Conservation (phyloP, 768 basidiomycete genomes). For the Boletus vinaceobasis region DNA sequence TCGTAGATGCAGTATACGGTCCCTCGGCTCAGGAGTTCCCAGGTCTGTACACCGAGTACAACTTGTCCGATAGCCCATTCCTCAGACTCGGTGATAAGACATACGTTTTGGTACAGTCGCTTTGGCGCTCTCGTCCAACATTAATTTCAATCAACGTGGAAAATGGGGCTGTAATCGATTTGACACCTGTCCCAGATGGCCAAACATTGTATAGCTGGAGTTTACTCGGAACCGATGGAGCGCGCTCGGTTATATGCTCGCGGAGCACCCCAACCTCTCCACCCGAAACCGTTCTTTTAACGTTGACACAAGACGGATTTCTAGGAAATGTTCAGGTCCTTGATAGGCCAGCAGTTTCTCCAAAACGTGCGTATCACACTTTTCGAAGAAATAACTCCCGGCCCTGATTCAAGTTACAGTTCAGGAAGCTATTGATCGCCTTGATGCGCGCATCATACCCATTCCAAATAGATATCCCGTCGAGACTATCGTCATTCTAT, state of each 20-base stretch:
- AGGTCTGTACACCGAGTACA: constrained; percentile 55
- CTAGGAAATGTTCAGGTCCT: constrained; percentile 38
- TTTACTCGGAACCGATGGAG: constrained; percentile 49
- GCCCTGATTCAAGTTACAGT: constrained; percentile 32
- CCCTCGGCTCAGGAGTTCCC: constrained; percentile 47
- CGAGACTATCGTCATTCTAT: constrained; percentile 53
- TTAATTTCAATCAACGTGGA: constrained; percentile 44
- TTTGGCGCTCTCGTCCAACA: constrained; percentile 53
- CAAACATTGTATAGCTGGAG: constrained; percentile 47
- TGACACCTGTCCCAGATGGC: constrained; percentile 11
- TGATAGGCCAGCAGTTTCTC: constrained; percentile 39
- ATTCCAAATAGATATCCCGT: constrained; percentile 49
- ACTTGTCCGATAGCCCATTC: constrained; percentile 43
- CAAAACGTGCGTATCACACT: constrained; percentile 33
- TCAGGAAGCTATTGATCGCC: constrained; percentile 5
- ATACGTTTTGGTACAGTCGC: constrained; percentile 20
- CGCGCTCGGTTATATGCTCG: constrained; percentile 41
- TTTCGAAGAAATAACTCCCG: background rate
- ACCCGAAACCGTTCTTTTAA: constrained; percentile 48
- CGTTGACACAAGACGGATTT: constrained; percentile 25
- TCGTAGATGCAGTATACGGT: constrained; percentile 44
- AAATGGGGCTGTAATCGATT: constrained; percentile 40
- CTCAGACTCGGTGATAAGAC: constrained; percentile 22
- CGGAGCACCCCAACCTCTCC: constrained; percentile 49
- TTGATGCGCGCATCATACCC: background rate